phyloP scores from a whole-genome alignment of 169 alveolate genomes.

The Ichthyophthirius multifiliis region DNA sequence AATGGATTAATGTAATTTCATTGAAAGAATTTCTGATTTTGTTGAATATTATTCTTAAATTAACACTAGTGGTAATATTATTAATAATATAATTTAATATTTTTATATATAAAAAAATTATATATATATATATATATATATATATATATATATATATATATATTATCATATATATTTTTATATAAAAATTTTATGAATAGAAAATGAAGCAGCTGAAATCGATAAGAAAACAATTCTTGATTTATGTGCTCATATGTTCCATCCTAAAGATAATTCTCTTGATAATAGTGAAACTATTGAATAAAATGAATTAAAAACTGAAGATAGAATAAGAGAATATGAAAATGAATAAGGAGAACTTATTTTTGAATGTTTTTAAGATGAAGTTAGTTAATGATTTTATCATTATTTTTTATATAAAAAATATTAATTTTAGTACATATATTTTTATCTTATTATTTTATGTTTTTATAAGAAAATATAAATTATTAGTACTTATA shows the following conservation, averaged over 20 bases:
- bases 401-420: too few species aligned
- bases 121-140: too few species aligned
- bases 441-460: too few species aligned
- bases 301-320: constrained; percentile 62
- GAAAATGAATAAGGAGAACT: constrained; percentile 80
- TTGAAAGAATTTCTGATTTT: constrained; percentile 76
- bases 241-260: constrained; percentile 81
- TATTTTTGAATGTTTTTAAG: constrained; percentile 81
- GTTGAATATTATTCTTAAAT: constrained; percentile 74
- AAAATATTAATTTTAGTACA: too few species aligned
- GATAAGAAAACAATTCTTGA: constrained; percentile 81
- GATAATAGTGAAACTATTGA: constrained; percentile 75
- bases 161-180: too few species aligned
- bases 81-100: background rate
- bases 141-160: too few species aligned
- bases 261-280: constrained; percentile 73
- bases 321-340: constrained; percentile 67
- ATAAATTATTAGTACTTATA: too few species aligned
- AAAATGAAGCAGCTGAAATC: constrained; percentile 71
- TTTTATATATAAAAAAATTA: background rate
- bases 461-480: too few species aligned
- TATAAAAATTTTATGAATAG: too few species aligned
- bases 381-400: constrained; percentile 58
- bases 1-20: constrained; percentile 77
- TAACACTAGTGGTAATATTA: constrained; percentile 24